Conservation (phyloP, 164 flowering plant genomes). For the Paratinospora sagittata region DNA sequence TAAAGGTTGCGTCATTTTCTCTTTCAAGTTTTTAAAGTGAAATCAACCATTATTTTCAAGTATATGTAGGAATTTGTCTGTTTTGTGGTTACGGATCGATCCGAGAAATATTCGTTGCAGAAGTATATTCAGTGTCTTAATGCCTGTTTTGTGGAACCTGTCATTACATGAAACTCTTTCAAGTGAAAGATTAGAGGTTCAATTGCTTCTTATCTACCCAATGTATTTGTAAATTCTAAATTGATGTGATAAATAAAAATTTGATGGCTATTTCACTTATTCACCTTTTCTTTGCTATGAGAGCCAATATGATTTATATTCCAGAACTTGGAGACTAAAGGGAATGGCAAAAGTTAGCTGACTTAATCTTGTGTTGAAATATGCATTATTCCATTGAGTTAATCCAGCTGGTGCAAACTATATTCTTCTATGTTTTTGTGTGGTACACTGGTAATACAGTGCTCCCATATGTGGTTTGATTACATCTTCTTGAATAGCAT, state of each 20-base stretch:
- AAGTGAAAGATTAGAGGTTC: neutral
- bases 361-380: neutral
- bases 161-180: neutral
- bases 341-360: neutral
- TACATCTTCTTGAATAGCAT: neutral
- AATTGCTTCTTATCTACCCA: neutral
- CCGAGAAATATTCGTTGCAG: neutral
- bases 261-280: too few relatives aligned
- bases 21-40: too few relatives aligned
- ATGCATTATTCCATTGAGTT: neutral
- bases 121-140: neutral
- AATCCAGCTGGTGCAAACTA: neutral
- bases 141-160: neutral
- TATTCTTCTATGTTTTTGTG: neutral
- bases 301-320: too few relatives aligned
- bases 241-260: too few relatives aligned
- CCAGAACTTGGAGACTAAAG: neutral
- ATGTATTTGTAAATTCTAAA: neutral
- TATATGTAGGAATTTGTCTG: neutral
- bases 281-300: too few relatives aligned
- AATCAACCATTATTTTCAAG: too few relatives aligned
- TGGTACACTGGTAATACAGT: slow-evolving; percentile 5
- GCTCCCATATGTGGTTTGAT: neutral
- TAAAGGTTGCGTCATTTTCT: too few relatives aligned
- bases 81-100: neutral